Conservation (phyloP, 805 yeast genomes). For the Sugiyamaella smithiae region DNA sequence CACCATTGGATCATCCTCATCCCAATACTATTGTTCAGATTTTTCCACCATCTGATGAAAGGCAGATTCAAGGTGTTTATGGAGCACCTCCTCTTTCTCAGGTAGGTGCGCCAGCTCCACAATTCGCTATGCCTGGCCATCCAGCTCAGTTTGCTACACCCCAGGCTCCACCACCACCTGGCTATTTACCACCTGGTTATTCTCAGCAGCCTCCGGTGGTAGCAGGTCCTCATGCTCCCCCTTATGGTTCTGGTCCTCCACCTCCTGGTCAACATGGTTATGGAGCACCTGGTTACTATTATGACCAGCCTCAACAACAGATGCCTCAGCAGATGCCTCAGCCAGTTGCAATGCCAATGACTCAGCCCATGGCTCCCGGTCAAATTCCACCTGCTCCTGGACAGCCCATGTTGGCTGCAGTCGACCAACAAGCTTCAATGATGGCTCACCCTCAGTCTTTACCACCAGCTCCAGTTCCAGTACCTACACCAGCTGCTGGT, state of each 20-base stretch:
- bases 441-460: not conserved
- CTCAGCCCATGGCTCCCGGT: slow-evolving; percentile 8
- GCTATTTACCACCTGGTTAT: not conserved
- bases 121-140: not conserved
- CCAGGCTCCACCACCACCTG: slow-evolving; percentile 5
- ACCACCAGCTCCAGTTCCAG: slow-evolving; percentile 11
- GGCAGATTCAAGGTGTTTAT: slow-evolving; percentile 11
- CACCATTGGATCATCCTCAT: slow-evolving; percentile 18
- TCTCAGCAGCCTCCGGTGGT: slow-evolving; percentile 1
- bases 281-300: not conserved
- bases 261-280: not conserved
- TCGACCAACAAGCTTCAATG: not conserved
- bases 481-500: slow-evolving; percentile 1
- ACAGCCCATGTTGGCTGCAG: not conserved
- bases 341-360: not conserved
- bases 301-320: slow-evolving; percentile 9
- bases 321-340: slow-evolving; percentile 11
- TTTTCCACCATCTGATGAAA: slow-evolving; percentile 3
- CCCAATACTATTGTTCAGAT: slow-evolving; percentile 12
- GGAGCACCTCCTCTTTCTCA: slow-evolving; percentile 7
- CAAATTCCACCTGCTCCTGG: slow-evolving; percentile 7
- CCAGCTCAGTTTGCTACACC: slow-evolving; percentile 5
- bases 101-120: slow-evolving; percentile 5
- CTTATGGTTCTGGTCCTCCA: not conserved
- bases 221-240: not conserved